Base-by-base conservation (phyloP, 208 protist species). In the Acanthamoeba polyphaga region DNA sequence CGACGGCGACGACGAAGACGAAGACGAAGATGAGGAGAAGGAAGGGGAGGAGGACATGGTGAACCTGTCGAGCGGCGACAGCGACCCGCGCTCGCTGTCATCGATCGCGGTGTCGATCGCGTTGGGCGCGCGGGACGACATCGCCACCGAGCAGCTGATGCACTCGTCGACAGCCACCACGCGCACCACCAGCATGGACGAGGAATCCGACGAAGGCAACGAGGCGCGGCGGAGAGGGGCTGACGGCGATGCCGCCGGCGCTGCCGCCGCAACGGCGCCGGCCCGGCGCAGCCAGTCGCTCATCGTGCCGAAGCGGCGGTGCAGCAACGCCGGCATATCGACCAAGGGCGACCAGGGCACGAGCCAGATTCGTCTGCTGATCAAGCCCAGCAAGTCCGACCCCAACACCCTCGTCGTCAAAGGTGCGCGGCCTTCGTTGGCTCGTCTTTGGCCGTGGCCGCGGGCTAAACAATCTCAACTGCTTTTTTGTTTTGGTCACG, bases 91-190 rank as follows among this genome's bases (percentile, higher is more conserved):
- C 9, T 87, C 78, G 43, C 51, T 87, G 78, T 24, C 43, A 8
- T 87, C 78, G 49, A 58, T 87, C 3, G 78, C 78, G 10, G 78
- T 87, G 51, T n/a, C 78, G 32, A 55, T 87, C 29, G 78, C 78
- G 9, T 24, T 87, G 78, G 78, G 78, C 51, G 78, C 32, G n/a
- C 43, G 51, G 51, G 78, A 87, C 32, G 78, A 49, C 34, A 70
- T 70, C 64, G n/a, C 6, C 64, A 70, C 64, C 64, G 64, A 70
- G 64, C 64, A 70, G 64, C 22, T 38, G 38, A 1, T 70, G 64
- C 64, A 19, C n/a, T 19, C 64, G n/a, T 70, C 64, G n/a, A 70
- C 64, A 15, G 64, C 64, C 64, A 70, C 64, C 22, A 34, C 64
- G n/a, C 64, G 64, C 64, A 70, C n/a, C 64, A 70, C n/a, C 22